These are phyloP conservation scores for Wickerhamiella nectarea DNA, from an alignment of 805 yeast genomes.

Conservation along the genomic window DNA sequence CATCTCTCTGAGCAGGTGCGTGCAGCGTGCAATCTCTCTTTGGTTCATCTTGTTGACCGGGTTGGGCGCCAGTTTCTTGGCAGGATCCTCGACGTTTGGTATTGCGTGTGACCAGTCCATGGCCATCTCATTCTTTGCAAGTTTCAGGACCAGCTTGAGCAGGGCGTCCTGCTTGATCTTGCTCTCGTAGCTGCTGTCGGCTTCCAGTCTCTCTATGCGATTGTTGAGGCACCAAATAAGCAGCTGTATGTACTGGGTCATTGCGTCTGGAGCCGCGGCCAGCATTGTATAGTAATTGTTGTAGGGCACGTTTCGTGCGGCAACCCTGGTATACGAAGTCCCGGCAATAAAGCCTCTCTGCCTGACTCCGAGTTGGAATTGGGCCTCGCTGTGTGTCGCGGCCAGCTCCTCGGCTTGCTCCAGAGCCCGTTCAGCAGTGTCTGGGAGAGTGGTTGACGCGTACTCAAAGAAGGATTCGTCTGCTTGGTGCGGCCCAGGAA, in stretches of 20 bases:
- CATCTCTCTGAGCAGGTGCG: background rate
- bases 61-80: conserved; percentile 1
- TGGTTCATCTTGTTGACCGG: conserved; percentile 1
- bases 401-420: background rate
- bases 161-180: background rate
- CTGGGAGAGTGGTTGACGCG: no score
- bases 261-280: background rate
- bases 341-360: conserved; percentile 1
- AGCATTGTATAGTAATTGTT: background rate
- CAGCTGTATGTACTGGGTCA: conserved; percentile 8
- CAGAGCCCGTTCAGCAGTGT: background rate
- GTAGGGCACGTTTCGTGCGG: background rate
- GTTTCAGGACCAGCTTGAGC: background rate
- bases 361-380: background rate
- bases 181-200: background rate
- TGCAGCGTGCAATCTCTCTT: background rate
- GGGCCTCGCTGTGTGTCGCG: background rate
- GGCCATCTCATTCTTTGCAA: conserved; percentile 1
- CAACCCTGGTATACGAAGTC: background rate
- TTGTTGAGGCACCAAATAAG: conserved; percentile 7
- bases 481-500: no score
- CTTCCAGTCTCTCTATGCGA: background rate
- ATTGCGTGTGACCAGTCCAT: conserved; percentile 6
- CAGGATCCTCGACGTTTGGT: background rate
- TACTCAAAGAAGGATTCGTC: no score